Evolutionary conservation across 2,329 filamentous ascomycete species (phyloP), one percentile per base, ranked within the genome.

Genomic region (Macrophomina tecta): DNA sequence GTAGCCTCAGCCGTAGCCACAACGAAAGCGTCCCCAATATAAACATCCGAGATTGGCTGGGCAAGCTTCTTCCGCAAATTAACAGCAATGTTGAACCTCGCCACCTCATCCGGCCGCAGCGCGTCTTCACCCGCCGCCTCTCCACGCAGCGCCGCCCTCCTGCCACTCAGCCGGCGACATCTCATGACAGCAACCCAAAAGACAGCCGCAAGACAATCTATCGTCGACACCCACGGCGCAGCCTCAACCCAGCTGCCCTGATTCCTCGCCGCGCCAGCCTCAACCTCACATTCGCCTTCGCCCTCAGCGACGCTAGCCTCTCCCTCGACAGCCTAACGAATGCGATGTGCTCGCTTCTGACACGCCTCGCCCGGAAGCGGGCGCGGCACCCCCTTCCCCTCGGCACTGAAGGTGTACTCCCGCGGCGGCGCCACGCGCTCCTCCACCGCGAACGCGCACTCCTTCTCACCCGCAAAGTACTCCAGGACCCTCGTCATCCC

Each of bases 111-210:
- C 14, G 30, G 14, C 9, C 8, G 18, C 28, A 61, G 18, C 9
- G 6, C 42, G 28, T n/a, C 3, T 32, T 12, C 30, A 36, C 4
- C 12, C 38, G 14, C 55, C 46, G 18, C 18, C 18, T 1, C 18
- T 18, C 18, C 18, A 18, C 18, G 18, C 18, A 18, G 18, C 18
- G 18, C 18, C 18, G 18, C 18, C 18, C 18, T 18, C 18, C 18
- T 18, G 18, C 18, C 18, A 18, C 18, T 18, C 18, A 28, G 28
- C 30, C 40, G 16, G 16, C 5, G 8, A 12, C 7, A 58, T 18
- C 52, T 48, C 30, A 51, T 65, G 11, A 65, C 30, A 28, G 32
- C n/a, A 6, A 49, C 23, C 64, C 64, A 65, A 5, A 60, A 18
- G 18, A 18, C 18, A 18, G 18, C 18, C 18, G 18, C 18, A 18